Conservation (phyloP, 257 asterid genomes). For the Solanum ahanhuiri region DNA sequence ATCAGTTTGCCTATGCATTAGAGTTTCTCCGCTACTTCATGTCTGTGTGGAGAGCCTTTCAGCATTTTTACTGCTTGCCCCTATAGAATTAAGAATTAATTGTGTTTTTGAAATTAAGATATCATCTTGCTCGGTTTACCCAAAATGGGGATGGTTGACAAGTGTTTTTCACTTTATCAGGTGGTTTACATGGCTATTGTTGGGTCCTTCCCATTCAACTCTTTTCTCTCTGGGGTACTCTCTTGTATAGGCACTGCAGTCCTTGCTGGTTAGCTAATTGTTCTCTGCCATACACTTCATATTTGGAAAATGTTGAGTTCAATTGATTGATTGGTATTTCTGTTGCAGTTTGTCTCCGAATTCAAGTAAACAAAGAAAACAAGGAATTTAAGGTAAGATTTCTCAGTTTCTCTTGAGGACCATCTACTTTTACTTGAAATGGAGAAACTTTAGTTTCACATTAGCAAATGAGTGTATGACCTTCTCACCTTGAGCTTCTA, state of each 20-base stretch:
- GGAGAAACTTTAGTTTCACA: background rate
- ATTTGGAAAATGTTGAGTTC: background rate
- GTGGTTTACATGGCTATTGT: conserved; percentile 86
- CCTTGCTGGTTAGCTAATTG: conserved; percentile 68
- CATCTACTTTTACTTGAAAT: background rate
- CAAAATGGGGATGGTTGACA: background rate
- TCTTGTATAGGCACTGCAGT: conserved; percentile 94
- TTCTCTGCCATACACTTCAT: background rate
- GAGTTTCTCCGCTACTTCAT: too few species aligned
- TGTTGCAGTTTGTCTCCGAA: conserved; percentile 61
- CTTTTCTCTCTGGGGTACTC: conserved; percentile 90
- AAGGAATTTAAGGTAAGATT: conserved; percentile 69
- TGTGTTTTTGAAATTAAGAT: too few species aligned
- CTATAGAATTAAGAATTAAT: too few species aligned
- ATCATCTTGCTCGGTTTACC: too few species aligned
- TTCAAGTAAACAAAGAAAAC: conserved; percentile 90
- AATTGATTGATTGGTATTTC: conserved; percentile 7
- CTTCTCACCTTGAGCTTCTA: background rate
- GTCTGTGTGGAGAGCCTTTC: too few species aligned
- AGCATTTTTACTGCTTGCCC: too few species aligned
- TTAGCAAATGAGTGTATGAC: background rate
- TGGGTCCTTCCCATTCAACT: conserved; percentile 94
- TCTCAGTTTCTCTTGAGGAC: background rate
- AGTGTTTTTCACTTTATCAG: conserved; percentile 19
- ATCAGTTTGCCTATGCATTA: too few species aligned